Conservation (phyloP, 495 filamentous ascomycete genomes). For the Aspergillus bertholletiae region DNA sequence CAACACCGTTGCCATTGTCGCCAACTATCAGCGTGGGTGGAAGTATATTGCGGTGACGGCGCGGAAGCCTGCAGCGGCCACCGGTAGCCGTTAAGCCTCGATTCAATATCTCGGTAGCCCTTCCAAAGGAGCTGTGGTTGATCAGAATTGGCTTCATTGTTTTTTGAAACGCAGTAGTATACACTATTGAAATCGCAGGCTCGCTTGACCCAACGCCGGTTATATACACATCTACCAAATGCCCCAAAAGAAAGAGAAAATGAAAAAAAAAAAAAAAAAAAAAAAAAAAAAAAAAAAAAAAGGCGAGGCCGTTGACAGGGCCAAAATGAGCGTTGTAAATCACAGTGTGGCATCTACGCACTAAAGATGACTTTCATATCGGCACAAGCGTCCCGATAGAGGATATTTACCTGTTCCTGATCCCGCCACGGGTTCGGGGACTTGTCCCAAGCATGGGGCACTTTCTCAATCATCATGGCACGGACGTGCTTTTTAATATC, state of each 20-base stretch:
- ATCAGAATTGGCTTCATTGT: background rate
- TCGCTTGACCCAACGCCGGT: background rate
- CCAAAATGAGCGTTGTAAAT: background rate
- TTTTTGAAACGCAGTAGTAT: background rate
- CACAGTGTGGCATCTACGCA: conserved; percentile 1
- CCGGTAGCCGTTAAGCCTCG: no score
- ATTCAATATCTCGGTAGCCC: no score
- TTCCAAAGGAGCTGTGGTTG: no score
- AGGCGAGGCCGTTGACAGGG: background rate
- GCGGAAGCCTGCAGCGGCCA: conserved; percentile 17
- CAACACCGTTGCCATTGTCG: conserved; percentile 43
- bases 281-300: background rate
- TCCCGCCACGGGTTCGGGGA: conserved; percentile 71
- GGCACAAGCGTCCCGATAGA: conserved; percentile 43
- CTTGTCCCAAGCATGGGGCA: conserved; percentile 85
- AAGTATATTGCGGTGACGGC: conserved; percentile 36
- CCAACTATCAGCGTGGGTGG: conserved; percentile 28
- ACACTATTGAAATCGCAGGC: background rate
- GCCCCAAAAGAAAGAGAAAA: no score
- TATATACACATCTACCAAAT: conserved; percentile 1
- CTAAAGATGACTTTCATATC: conserved; percentile 44
- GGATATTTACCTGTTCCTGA: conserved; percentile 34
- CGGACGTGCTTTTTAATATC: conserved; percentile 63
- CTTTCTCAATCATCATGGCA: conserved; percentile 68
- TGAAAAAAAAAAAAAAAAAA: background rate